Percentiles rank a stretch among this genome's conserved stretches.
Conservation (phyloP, 108 stramenopile genomes). For the Nitzschia sp. region DNA sequence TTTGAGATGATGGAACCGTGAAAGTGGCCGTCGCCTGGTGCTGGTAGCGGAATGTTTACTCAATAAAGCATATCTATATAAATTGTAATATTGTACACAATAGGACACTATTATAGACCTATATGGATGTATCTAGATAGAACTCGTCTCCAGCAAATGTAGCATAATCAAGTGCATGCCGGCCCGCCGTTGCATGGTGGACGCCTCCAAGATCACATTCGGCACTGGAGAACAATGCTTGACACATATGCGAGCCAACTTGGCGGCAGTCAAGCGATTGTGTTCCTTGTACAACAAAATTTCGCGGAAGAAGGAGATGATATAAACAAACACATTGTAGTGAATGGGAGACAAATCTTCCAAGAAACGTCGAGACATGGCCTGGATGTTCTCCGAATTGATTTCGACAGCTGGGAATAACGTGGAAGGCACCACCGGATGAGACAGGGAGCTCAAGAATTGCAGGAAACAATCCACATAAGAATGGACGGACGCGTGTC, state of each 20-base stretch:
- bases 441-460: constrained; percentile 77
- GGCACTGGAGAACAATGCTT: constrained; percentile 64
- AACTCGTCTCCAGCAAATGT: constrained; percentile 63
- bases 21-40: no score
- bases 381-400: constrained; percentile 82
- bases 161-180: constrained; percentile 61
- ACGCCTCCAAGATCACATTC: constrained; percentile 50
- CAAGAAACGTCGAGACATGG: constrained; percentile 77
- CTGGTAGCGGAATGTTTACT: no score
- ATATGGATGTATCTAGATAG: constrained; percentile 54
- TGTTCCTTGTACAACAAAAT: constrained; percentile 67
- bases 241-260: constrained; percentile 82
- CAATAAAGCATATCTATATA: no score
- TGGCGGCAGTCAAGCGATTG: constrained; percentile 76
- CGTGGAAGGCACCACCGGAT: constrained; percentile 81
- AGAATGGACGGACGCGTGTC: constrained; percentile 67
- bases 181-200: constrained; percentile 38
- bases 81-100: no score
- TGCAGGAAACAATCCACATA: constrained; percentile 78
- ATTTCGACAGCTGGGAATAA: constrained; percentile 85
- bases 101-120: no score
- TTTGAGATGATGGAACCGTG: no score
- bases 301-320: constrained; percentile 95
- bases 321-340: constrained; percentile 97
- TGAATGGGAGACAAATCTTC: constrained; percentile 90